These are phyloP conservation scores for Marasmius fiardii DNA, from an alignment of 1,284 basidiomycete species.

Conservation along the genomic window DNA sequence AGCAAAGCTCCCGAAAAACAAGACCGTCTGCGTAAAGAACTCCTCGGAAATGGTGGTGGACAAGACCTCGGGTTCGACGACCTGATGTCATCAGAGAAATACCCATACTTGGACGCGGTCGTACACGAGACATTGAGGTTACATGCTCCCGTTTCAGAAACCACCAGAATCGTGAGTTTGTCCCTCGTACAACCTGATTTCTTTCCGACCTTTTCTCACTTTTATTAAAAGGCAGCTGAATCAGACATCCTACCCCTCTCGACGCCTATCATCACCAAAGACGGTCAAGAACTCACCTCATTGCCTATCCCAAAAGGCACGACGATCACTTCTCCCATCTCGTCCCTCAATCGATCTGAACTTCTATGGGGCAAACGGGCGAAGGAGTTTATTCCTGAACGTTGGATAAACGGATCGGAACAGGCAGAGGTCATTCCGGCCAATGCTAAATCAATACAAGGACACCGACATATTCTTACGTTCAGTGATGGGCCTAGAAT, in stretches of 20 bases:
- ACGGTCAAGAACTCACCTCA: conserved; percentile 12
- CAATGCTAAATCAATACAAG: conserved; percentile 30
- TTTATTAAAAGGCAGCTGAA: conserved; percentile 34
- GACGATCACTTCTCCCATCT: conserved; percentile 34
- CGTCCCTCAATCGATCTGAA: conserved; percentile 42
- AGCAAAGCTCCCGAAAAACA: conserved; percentile 20
- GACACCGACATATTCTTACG: conserved; percentile 32
- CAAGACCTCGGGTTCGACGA: conserved; percentile 17
- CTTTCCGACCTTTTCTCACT: conserved; percentile 7
- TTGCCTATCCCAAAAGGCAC: conserved; percentile 45
- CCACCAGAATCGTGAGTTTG: conserved; percentile 33
- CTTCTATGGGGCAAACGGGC: conserved; percentile 43
- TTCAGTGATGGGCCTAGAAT: conserved; percentile 37
- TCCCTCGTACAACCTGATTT: neutral
- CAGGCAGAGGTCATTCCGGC: neutral
- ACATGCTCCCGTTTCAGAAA: conserved; percentile 38
- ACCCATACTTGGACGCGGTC: conserved; percentile 33
- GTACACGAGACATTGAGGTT: conserved; percentile 43
- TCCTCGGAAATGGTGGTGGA: conserved; percentile 18
- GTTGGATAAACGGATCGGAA: conserved; percentile 28
- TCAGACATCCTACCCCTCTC: conserved; percentile 52
- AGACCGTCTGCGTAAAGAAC: conserved; percentile 23
- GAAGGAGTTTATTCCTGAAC: conserved; percentile 34
- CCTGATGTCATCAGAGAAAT: neutral
- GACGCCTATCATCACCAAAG: conserved; percentile 25